A percentile compares a stretch with the other conserved stretches of the same genome.
phyloP scores from a whole-genome alignment of 1,284 basidiomycete genomes.

The Leccinum subrobustum region DNA sequence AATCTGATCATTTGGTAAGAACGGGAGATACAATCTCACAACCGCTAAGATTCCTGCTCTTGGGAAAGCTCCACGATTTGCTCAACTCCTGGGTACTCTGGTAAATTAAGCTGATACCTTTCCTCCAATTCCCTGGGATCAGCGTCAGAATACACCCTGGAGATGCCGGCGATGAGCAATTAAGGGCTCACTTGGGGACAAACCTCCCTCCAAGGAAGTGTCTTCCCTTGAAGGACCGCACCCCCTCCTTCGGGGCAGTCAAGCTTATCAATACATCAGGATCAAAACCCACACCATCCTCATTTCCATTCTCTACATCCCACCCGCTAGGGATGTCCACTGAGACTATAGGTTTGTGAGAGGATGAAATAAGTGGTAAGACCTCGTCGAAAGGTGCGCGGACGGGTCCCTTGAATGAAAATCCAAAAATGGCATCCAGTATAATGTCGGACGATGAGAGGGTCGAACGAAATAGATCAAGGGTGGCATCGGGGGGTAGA shows the following conservation, averaged over 20 bases:
- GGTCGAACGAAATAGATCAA: conserved; percentile 48
- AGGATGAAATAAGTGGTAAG: conserved; percentile 65
- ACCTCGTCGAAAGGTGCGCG: conserved; percentile 85
- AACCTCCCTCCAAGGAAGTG: conserved; percentile 88
- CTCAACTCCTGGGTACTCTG: conserved; percentile 70
- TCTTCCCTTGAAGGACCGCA: conserved; percentile 68
- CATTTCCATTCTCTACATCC: conserved; percentile 83
- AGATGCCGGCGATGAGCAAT: background rate
- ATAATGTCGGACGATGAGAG: conserved; percentile 77
- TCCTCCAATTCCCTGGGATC: conserved; percentile 59
- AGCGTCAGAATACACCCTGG: conserved; percentile 1
- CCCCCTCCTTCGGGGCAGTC: conserved; percentile 93
- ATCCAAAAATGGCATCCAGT: conserved; percentile 96
- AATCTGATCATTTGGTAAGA: background rate
- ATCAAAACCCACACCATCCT: conserved; percentile 52
- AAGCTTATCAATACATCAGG: conserved; percentile 87
- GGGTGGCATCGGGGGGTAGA: conserved; percentile 51
- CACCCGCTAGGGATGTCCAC: conserved; percentile 97
- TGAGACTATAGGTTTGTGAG: conserved; percentile 77
- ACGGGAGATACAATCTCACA: conserved; percentile 7
- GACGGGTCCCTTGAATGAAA: conserved; percentile 90
- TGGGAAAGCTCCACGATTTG: conserved; percentile 75
- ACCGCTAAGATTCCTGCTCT: conserved; percentile 2
- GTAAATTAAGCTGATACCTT: conserved; percentile 76
- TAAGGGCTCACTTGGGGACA: conserved; percentile 69